Evolutionary conservation across 1,139 yeast genomes (phyloP), one percentile per base, ranked within the genome.

Genomic region (Sugiyamaella paludigena): DNA sequence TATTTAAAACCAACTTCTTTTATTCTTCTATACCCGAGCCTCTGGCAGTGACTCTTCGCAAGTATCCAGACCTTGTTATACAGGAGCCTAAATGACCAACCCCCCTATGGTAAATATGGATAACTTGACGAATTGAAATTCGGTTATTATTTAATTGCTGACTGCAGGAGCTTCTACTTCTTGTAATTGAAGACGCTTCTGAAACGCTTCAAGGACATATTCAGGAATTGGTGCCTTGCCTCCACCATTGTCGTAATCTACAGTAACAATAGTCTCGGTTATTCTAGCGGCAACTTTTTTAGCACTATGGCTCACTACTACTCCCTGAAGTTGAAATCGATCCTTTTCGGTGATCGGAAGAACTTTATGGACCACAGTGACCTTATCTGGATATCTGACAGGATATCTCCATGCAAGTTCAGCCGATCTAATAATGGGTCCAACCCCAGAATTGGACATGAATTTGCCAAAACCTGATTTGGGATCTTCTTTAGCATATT

Each of bases 331-430:
- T n/a, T 44, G 44, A 48, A 65, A 66, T 19, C 71, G 47, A 48
- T 67, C 71, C 1, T 54, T 36, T 6, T 58, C 58, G 6, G 57
- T 54, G 19, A 64, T 28, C 4, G 65, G 64, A 29, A 52, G 50
- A 1, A 66, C 48, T 47, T 61, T 62, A 50, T 66, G 69, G 30
- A 65, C 47, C 2, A 66, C 69, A 0, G 68, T 62, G 36, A 67
- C 56, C 6, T 53, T 58, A 43, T 67, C 71, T 5, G 70, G 70
- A 49, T 47, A 65, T 31, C 50, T 53, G 19, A 67, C 55, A 2
- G 71, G 68, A 49, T 65, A 63, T 45, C 68, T 53, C 70, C 70
- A 67, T 4, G 66, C 63, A 30, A 67, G 49, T 4, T 66, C 60
- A 9, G 51, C 68, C 1, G 67, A 59, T 19, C 71, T 56, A 44